Evolutionary conservation across 1,139 yeast genomes (phyloP).

Genomic region (Geotrichum reessii): DNA sequence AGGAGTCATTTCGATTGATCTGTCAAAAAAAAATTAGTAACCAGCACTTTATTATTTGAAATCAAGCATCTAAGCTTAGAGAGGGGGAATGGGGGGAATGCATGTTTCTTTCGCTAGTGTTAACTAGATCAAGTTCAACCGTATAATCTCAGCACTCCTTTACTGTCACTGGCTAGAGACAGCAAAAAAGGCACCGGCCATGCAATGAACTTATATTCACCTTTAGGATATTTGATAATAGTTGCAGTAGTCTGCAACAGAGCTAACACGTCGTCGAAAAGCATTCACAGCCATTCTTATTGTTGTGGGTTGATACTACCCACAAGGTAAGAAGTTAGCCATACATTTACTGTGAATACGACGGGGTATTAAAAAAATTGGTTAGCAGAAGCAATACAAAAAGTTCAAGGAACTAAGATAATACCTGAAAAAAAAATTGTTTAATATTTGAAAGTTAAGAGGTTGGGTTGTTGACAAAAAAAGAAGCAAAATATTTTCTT

Average conservation of each 20-base stretch:
- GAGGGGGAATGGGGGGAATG: constrained; percentile 20
- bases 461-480: not conserved
- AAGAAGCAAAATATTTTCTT: too few relatives aligned
- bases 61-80: constrained; percentile 1
- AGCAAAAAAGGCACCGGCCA: constrained; percentile 28
- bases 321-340: not conserved
- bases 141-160: constrained; percentile 33
- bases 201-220: constrained; percentile 21
- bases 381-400: not conserved
- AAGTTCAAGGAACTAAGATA: not conserved
- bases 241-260: not conserved
- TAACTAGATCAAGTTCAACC: constrained; percentile 36
- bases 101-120: constrained; percentile 35
- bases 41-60: not conserved
- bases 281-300: constrained; percentile 6
- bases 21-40: not conserved
- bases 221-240: not conserved
- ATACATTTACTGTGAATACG: not conserved
- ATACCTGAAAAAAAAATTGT: not conserved
- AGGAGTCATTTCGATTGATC: constrained; percentile 11
- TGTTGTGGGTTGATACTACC: not conserved
- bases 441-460: not conserved
- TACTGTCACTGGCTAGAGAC: not conserved
- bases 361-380: not conserved
- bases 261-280: not conserved